phyloP scores from a whole-genome alignment of 768 basidiomycete genomes.

The Lentinula lateritia region DNA sequence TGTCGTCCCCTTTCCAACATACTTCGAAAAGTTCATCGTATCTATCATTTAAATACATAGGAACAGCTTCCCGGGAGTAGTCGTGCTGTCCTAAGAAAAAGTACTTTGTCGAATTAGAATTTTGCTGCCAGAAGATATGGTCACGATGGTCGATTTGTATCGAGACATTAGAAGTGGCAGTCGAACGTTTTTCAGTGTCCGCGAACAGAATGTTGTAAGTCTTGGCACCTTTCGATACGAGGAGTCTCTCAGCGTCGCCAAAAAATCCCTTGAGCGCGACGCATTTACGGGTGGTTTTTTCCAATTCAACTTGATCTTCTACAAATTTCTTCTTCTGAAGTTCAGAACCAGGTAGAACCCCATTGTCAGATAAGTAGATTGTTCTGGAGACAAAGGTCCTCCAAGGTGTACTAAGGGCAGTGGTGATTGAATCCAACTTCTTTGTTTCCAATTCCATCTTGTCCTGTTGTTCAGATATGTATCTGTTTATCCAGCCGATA shows the following conservation, averaged over 20 bases:
- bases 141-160: background rate
- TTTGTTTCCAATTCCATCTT: constrained; percentile 1
- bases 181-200: constrained; percentile 11
- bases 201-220: constrained; percentile 37
- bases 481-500: constrained; percentile 15
- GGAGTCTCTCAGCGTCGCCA: constrained; percentile 25
- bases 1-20: constrained; percentile 46
- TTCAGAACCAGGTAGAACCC: background rate
- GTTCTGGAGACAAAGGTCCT: constrained; percentile 7
- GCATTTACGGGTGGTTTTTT: constrained; percentile 15
- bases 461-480: constrained; percentile 18
- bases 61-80: constrained; percentile 14
- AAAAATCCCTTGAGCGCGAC: constrained; percentile 26
- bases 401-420: constrained; percentile 8
- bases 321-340: constrained; percentile 6
- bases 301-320: background rate
- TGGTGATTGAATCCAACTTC: background rate
- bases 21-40: constrained; percentile 59
- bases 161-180: constrained; percentile 9
- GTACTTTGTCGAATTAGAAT: background rate
- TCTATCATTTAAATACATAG: constrained; percentile 23
- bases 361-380: background rate
- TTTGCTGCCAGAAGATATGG: background rate
- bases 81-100: background rate
- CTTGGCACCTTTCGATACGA: constrained; percentile 32